Evolutionary conservation across 1,139 yeast genomes (phyloP).

Genomic region (Kluyveromyces marxianus): DNA sequence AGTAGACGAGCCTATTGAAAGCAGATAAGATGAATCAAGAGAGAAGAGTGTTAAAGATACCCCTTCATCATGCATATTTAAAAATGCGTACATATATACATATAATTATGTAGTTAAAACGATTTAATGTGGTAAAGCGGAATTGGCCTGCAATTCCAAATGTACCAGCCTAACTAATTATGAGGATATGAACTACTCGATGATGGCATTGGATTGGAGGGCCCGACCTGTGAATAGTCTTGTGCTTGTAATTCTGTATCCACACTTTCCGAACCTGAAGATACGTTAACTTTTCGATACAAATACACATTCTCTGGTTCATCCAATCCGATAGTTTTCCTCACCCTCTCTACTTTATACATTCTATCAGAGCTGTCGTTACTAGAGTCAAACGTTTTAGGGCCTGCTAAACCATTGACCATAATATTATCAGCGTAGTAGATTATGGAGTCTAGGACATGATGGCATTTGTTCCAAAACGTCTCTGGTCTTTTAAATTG

Average conservation of each 20-base stretch:
- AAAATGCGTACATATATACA: no score
- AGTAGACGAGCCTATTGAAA: not conserved
- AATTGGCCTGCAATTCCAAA: no score
- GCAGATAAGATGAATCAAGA: no score
- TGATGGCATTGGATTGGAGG: not conserved
- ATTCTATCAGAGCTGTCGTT: constrained; percentile 13
- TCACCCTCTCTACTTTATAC: constrained; percentile 18
- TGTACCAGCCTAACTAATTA: no score
- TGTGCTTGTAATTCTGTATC: no score
- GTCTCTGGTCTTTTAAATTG: constrained; percentile 4
- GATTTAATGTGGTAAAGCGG: no score
- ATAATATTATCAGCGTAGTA: constrained; percentile 48
- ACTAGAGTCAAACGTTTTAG: constrained; percentile 14
- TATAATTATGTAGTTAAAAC: no score
- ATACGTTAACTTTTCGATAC: constrained; percentile 50
- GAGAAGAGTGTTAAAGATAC: no score
- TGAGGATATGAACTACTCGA: no score
- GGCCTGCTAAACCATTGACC: constrained; percentile 44
- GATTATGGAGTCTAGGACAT: constrained; percentile 36
- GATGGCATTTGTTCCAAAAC: constrained; percentile 6
- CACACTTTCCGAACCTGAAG: constrained; percentile 39
- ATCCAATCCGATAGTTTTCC: constrained; percentile 24
- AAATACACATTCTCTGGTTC: constrained; percentile 39
- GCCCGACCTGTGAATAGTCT: no score
- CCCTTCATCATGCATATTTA: no score